Evolutionary conservation across 2,329 filamentous ascomycete species (phyloP), one percentile per base, ranked within the genome.

Genomic region (Curvularia sp.): DNA sequence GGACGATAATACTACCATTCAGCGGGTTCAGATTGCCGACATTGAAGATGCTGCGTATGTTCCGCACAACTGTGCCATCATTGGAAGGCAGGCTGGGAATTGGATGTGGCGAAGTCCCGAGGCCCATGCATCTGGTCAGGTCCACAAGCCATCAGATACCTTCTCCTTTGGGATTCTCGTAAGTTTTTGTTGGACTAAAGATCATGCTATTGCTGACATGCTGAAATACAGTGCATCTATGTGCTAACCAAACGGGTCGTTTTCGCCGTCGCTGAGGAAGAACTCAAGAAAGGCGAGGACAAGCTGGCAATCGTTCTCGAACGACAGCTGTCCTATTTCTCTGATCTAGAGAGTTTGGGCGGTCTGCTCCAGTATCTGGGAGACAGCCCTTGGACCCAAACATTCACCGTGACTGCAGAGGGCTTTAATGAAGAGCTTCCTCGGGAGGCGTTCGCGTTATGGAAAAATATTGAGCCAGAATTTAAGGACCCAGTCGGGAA

Each of bases 91-190:
- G 42, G 66, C 75, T 39, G 79, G 80, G 32, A 81, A 81, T 63
- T 77, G 76, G 63, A 76, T 80, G 67, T 82, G 79, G 80, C 72
- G 80, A 43, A 81, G 79, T 67, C 79, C 79, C 5, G 79, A 81
- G 66, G 78, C 78, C 15, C 78, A 80, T 63, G 74, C 78, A n/a
- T 72, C 74, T 57, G 77, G 71, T 30, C 68, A 68, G 25, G 70
- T 80, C 10, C 68, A 76, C 50, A 77, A 76, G 58, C 73, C 76
- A 18, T 79, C 78, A 30, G 78, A 81, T 58, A 76, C 81, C 3
- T 81, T 81, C 66, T 81, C 80, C 28, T 75, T 81, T 59, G 78
- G 76, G 12, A 69, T 80, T 66, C 78, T 80, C 27, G 76, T 79
- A 73, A 67, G 76, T 77, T 19, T 18, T 34, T 34, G 12, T 34